Base-by-base conservation (phyloP, 2,329 filamentous ascomycete species). In the Xylaria sp. region DNA sequence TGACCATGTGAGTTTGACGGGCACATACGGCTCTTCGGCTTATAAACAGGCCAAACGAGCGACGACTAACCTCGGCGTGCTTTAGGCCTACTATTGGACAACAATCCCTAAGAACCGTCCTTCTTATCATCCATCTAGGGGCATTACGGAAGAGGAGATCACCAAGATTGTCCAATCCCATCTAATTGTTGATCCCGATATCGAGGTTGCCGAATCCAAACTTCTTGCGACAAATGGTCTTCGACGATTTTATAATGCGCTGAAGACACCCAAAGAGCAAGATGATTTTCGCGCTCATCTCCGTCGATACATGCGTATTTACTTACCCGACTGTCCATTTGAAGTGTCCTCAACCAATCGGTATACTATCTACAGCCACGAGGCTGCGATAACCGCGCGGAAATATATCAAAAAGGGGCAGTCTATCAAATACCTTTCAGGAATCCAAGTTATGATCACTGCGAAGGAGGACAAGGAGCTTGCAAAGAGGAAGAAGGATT, bases 21-120 rank as follows among this genome's bases (percentile, higher is more conserved):
- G 49, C 66, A 58, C 33, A 61, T 49, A 20, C 23, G 60, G 23
- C 48, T 59, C 46, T 40, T 58, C 56, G 31, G 36, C 44, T 49
- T 23, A 20, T 23, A 42, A 38, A 44, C n/a, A 28, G 33, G 49
- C 69, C 54, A 58, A 59, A 31, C 40, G 62, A 59, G 46, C 36
- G 62, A 46, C 46, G 61, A 70, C 74, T 79, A 68, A 77, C 69
- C 42, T 28, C 46, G 40, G 46, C 5, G 33, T 65, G 40, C 54
- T 70, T 68, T 74, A 97, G 95, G 91, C 93, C 10, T 97, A 93
- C 81, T 99, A 96, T 84, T 98, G 96, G 95, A 95, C 95, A 6
- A 92, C 89, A 4, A 97, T 97, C 67, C 94, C 95, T 72, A 99
- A 99, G 82, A 97, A 98, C 77, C 90, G 92, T 69, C 90, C 89